Percentiles rank a stretch among this genome's conserved stretches.
Conservation (phyloP, 2,329 filamentous ascomycete species). For the Fusarium pseudograminearum region DNA sequence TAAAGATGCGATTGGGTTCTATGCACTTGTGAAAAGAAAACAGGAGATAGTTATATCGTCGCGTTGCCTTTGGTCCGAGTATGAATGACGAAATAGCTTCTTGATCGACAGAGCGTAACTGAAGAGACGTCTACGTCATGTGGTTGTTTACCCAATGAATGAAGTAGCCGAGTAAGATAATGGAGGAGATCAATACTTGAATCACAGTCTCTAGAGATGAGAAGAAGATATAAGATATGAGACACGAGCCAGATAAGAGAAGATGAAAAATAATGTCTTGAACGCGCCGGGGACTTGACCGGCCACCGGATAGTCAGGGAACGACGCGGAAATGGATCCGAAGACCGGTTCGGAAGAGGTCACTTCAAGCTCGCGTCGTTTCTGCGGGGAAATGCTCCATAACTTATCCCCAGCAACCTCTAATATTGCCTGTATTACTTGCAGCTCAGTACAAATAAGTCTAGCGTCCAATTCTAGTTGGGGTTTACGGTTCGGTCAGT, state of each 20-base stretch:
- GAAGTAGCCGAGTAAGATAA: background rate
- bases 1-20: background rate
- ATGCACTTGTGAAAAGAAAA: background rate
- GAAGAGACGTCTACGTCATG: background rate
- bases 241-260: background rate
- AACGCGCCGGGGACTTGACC: constrained; percentile 24
- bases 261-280: constrained; percentile 1
- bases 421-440: constrained; percentile 42
- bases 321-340: constrained; percentile 31
- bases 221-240: background rate
- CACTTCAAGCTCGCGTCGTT: constrained; percentile 10
- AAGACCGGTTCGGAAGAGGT: constrained; percentile 23
- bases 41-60: background rate
- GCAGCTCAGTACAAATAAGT: constrained; percentile 4
- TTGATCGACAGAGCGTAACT: constrained; percentile 19
- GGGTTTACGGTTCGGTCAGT: constrained; percentile 41
- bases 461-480: constrained; percentile 21
- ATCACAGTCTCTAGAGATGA: background rate
- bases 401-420: constrained; percentile 31
- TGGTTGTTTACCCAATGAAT: background rate
- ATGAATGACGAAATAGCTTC: constrained; percentile 35
- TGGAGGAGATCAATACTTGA: background rate
- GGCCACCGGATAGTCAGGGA: constrained; percentile 12
- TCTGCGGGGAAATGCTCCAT: constrained; percentile 39
- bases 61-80: constrained; percentile 43